Conservation (phyloP, 441 rosid genomes). For the Dalechampia spathulata region DNA sequence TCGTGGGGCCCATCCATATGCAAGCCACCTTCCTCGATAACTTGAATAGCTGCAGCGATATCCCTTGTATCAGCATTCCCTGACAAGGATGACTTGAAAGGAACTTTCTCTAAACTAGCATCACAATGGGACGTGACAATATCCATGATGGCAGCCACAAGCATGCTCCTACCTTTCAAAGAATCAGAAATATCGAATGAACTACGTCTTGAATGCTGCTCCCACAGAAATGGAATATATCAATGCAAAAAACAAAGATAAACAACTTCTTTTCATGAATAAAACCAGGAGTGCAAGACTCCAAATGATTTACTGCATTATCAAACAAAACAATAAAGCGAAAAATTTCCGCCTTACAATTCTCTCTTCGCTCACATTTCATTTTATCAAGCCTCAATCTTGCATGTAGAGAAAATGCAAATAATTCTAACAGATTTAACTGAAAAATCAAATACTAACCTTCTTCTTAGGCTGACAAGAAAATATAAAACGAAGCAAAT, state of each 20-base stretch:
- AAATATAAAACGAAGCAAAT: slow-evolving; percentile 74
- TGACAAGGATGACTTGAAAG: slow-evolving; percentile 53
- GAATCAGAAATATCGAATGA: slow-evolving; percentile 95
- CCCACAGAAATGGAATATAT: slow-evolving; percentile 79
- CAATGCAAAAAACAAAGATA: slow-evolving; percentile 39
- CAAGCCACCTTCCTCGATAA: slow-evolving; percentile 87
- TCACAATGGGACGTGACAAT: slow-evolving; percentile 81
- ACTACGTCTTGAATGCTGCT: slow-evolving; percentile 94
- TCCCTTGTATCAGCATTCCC: slow-evolving; percentile 81
- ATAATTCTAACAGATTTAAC: no score
- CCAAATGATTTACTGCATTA: background rate
- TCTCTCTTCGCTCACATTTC: background rate
- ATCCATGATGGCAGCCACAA: slow-evolving; percentile 97
- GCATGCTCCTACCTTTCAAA: slow-evolving; percentile 99
- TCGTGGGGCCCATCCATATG: slow-evolving; percentile 54
- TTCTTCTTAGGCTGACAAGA: slow-evolving; percentile 80
- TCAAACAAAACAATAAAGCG: background rate
- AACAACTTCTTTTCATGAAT: no score
- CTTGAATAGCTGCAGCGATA: slow-evolving; percentile 84
- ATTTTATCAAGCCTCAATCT: no score
- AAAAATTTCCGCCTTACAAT: background rate
- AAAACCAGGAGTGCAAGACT: no score
- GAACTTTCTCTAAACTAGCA: slow-evolving; percentile 40
- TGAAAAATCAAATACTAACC: no score
- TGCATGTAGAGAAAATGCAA: no score